These are phyloP conservation scores for Lindgomyces ingoldianus DNA, from an alignment of 495 filamentous ascomycete species.

Conservation along the genomic window DNA sequence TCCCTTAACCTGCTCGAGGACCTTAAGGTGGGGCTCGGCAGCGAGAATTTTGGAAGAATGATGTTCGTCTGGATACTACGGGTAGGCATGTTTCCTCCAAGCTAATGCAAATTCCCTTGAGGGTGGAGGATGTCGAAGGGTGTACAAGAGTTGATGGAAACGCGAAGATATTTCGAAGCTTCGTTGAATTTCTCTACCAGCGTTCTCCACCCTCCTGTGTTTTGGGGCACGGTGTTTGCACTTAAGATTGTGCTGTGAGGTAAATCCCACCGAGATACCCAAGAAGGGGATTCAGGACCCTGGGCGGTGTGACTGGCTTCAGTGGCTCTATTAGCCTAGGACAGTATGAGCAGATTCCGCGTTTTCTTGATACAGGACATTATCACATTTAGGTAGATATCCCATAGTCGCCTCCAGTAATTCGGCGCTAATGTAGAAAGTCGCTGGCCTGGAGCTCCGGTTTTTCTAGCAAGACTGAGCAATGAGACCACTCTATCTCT, in stretches of 20 bases:
- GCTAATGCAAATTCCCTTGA: not conserved
- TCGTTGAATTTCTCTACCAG: constrained; percentile 2
- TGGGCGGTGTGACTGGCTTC: not conserved
- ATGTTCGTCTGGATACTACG: not conserved
- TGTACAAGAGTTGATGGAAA: not conserved
- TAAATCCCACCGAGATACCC: not conserved
- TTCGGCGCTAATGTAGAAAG: not conserved
- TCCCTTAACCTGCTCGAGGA: not conserved
- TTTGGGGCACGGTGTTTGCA: not conserved
- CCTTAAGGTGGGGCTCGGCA: not conserved
- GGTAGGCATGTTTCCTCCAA: not conserved
- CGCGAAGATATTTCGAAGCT: not conserved
- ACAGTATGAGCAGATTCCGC: not conserved
- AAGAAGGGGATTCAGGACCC: not conserved
- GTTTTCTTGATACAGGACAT: not conserved
- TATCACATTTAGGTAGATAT: not conserved
- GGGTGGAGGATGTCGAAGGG: not conserved
- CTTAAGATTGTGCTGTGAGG: not conserved
- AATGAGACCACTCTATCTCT: not conserved
- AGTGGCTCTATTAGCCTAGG: not conserved
- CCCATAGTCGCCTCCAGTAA: not conserved
- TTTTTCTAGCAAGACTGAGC: not conserved
- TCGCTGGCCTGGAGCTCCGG: not conserved
- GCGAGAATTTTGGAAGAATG: not conserved
- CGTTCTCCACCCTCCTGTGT: not conserved